Conservation (phyloP, 169 alveolate genomes). For the Plasmodium sp. region DNA sequence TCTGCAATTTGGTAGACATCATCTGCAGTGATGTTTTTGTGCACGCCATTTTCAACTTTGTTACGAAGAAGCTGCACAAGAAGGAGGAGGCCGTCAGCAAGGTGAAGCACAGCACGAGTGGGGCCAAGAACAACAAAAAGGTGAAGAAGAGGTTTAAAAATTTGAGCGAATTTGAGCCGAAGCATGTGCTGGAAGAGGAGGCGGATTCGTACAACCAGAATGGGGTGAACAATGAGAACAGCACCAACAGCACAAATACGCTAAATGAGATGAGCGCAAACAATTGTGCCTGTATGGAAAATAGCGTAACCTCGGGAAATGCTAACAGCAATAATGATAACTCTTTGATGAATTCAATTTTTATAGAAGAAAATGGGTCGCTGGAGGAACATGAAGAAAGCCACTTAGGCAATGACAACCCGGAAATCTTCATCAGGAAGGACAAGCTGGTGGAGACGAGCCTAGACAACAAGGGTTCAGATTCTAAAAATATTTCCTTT, state of each 20-base stretch:
- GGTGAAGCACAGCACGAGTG: background rate
- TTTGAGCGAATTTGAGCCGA: background rate
- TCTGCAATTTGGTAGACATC: slow-evolving; percentile 68
- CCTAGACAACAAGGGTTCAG: background rate
- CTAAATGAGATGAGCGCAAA: background rate
- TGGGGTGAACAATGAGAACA: background rate
- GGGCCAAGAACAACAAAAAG: background rate
- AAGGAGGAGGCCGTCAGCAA: background rate
- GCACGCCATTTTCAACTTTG: slow-evolving; percentile 25
- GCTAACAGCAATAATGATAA: slow-evolving; percentile 1
- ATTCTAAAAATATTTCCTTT: background rate
- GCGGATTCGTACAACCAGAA: background rate
- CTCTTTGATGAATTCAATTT: slow-evolving; percentile 35
- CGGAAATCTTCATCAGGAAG: background rate
- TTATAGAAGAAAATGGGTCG: slow-evolving; percentile 33
- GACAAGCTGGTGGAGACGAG: background rate
- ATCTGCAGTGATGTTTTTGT: slow-evolving; percentile 40
- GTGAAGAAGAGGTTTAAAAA: background rate
- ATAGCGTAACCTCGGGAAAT: slow-evolving; percentile 17
- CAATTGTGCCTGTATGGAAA: background rate
- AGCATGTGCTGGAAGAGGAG: background rate
- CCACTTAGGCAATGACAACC: slow-evolving; percentile 2
- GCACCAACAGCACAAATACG: background rate
- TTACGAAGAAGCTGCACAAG: background rate
- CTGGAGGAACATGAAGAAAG: slow-evolving; percentile 14